These are phyloP conservation scores for Monosporascus sp. DNA, from an alignment of 2,329 filamentous ascomycete species.

Conservation along the genomic window DNA sequence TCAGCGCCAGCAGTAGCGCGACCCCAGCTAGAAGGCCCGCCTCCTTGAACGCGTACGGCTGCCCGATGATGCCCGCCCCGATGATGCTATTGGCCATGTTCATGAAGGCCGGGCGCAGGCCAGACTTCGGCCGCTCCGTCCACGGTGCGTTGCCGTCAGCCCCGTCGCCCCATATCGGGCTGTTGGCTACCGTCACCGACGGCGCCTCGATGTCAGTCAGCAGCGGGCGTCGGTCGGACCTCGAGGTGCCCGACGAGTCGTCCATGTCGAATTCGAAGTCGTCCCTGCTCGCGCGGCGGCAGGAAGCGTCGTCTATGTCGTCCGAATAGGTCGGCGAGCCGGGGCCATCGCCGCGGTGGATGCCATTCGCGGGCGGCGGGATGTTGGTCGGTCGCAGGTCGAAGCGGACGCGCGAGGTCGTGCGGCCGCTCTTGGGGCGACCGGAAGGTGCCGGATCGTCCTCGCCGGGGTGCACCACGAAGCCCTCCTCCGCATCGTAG, in stretches of 20 bases:
- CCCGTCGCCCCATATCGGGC: conserved; percentile 29
- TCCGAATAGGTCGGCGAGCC: conserved; percentile 17
- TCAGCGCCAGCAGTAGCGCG: conserved; percentile 71
- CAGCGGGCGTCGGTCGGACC: conserved; percentile 55
- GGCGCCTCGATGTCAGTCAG: conserved; percentile 70
- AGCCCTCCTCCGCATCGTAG: conserved; percentile 13
- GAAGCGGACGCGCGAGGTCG: conserved; percentile 62
- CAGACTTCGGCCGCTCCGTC: conserved; percentile 72
- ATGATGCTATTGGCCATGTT: conserved; percentile 99
- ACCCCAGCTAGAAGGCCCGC: conserved; percentile 81
- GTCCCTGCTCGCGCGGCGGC: conserved; percentile 21
- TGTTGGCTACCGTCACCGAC: conserved; percentile 60
- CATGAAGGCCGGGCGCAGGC: conserved; percentile 87
- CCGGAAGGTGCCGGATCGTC: conserved; percentile 5
- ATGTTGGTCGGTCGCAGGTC: conserved; percentile 34
- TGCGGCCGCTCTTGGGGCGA: conserved; percentile 32
- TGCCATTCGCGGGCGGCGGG: conserved; percentile 22
- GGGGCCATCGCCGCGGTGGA: background rate
- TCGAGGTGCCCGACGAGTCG: conserved; percentile 28
- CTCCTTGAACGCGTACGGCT: conserved; percentile 94
- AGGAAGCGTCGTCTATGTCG: conserved; percentile 7
- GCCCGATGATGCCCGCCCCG: conserved; percentile 68
- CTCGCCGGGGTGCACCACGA: conserved; percentile 20
- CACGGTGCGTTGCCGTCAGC: conserved; percentile 40
- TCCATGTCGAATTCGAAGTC: conserved; percentile 33